Conservation (phyloP, 192 early-diverging fungal species). For the Dispira parvispora region DNA sequence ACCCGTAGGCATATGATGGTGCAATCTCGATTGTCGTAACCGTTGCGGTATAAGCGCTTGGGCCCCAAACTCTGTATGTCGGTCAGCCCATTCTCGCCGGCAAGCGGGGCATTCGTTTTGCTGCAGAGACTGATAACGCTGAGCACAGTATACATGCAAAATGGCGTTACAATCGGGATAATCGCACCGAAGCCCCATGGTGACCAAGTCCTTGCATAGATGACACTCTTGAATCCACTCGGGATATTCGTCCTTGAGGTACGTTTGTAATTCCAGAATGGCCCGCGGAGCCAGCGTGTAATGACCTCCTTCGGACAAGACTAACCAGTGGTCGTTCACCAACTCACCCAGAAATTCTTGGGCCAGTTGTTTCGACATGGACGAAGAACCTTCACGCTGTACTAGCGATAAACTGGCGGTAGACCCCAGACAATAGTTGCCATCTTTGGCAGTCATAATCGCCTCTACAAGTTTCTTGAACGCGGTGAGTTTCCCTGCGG, state of each 20-base stretch:
- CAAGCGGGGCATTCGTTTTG: neutral
- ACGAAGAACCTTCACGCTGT: neutral
- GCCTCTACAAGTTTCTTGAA: conserved; percentile 3
- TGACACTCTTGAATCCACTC: neutral
- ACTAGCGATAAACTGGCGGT: neutral
- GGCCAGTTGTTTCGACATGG: neutral
- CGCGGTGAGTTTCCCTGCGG: neutral
- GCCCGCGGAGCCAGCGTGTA: conserved; percentile 1
- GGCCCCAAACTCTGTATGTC: neutral
- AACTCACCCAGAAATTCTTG: neutral
- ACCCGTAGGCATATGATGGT: too few relatives aligned
- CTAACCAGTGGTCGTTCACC: conserved; percentile 2
- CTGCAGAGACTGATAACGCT: neutral
- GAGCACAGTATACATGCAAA: neutral
- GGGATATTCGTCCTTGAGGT: neutral
- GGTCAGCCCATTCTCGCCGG: neutral
- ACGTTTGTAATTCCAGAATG: neutral
- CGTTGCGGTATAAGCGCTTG: neutral
- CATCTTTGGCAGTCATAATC: neutral
- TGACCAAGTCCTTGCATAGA: neutral
- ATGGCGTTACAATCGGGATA: neutral
- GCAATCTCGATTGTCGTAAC: neutral
- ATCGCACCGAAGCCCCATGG: conserved; percentile 3
- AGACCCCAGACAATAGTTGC: neutral
- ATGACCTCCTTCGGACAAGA: neutral